These are phyloP conservation scores for Arabidopsis lyrata DNA, from an alignment of 441 rosid species.

Conservation along the genomic window DNA sequence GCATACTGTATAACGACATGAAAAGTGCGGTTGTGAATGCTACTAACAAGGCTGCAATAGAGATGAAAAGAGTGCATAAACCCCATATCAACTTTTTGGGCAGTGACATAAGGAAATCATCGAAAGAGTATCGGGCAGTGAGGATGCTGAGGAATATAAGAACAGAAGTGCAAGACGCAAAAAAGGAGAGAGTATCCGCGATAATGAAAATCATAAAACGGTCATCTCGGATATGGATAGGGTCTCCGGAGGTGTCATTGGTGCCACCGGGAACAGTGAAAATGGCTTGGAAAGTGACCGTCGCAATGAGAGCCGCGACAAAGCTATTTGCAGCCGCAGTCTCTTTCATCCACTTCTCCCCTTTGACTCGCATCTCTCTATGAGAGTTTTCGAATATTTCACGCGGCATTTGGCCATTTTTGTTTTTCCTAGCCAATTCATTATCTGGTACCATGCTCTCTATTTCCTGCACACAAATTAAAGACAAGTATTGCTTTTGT, in stretches of 20 bases:
- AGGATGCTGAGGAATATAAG: slow-evolving; percentile 46
- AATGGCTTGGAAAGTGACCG: slow-evolving; percentile 48
- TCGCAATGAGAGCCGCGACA: slow-evolving; percentile 62
- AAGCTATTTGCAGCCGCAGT: slow-evolving; percentile 58
- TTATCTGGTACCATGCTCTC: slow-evolving; percentile 56
- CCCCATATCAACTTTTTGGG: slow-evolving; percentile 34
- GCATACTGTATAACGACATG: not conserved
- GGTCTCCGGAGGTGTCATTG: slow-evolving; percentile 43
- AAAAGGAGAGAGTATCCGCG: slow-evolving; percentile 2
- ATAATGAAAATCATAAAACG: slow-evolving; percentile 50
- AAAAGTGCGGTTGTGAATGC: slow-evolving; percentile 32
- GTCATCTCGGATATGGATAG: slow-evolving; percentile 42
- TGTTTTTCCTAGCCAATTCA: slow-evolving; percentile 10
- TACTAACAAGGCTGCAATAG: slow-evolving; percentile 37
- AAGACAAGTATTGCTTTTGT: no score
- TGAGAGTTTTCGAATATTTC: slow-evolving; percentile 50
- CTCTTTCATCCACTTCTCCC: slow-evolving; percentile 64
- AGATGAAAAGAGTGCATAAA: slow-evolving; percentile 32
- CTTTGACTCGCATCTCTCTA: slow-evolving; percentile 46
- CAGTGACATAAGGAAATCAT: slow-evolving; percentile 35
- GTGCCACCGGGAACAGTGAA: slow-evolving; percentile 68
- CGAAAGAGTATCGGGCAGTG: slow-evolving; percentile 36
- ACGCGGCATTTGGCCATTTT: slow-evolving; percentile 39
- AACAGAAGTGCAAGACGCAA: slow-evolving; percentile 40
- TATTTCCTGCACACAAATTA: slow-evolving; percentile 49